Percentiles rank a stretch among this genome's conserved stretches.
These are phyloP conservation scores for Fusarium papillatum DNA, from an alignment of 2,329 filamentous ascomycete species.

Conservation along the genomic window DNA sequence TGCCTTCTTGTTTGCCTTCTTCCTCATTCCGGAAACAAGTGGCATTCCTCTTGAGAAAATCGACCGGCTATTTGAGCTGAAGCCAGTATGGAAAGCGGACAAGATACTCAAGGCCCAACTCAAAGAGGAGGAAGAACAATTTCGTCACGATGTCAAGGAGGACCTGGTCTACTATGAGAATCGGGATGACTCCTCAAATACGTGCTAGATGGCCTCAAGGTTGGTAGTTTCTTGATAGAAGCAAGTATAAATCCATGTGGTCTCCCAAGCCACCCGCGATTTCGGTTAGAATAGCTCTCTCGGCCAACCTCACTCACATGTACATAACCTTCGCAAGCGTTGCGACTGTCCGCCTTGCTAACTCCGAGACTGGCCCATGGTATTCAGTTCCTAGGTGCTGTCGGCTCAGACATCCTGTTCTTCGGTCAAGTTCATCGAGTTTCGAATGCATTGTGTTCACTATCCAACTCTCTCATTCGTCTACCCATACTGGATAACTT, in stretches of 20 bases:
- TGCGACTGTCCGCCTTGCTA: too few relatives aligned
- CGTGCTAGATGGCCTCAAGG: background rate
- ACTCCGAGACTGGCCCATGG: too few relatives aligned
- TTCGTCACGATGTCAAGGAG: conserved; percentile 38
- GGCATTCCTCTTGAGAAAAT: conserved; percentile 65
- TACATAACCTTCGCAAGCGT: too few relatives aligned
- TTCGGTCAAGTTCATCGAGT: too few relatives aligned
- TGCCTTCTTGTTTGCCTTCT: conserved; percentile 62
- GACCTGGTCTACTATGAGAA: background rate
- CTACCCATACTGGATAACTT: too few relatives aligned
- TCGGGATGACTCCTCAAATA: background rate
- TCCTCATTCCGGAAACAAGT: conserved; percentile 67
- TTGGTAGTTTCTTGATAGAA: background rate
- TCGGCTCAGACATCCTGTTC: too few relatives aligned
- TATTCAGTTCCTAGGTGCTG: too few relatives aligned
- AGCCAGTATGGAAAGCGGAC: conserved; percentile 41
- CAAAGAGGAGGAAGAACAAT: conserved; percentile 34
- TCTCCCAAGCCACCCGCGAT: too few relatives aligned
- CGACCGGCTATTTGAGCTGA: conserved; percentile 60
- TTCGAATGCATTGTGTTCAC: too few relatives aligned
- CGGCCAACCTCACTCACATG: too few relatives aligned
- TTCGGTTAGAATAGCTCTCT: too few relatives aligned
- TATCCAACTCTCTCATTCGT: too few relatives aligned
- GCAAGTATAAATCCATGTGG: background rate
- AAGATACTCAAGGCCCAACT: conserved; percentile 36